A percentile compares a stretch with the other conserved stretches of the same genome.
These are phyloP conservation scores for Apophysomyces sp. DNA, from an alignment of 371 early-diverging fungal genomes.

Conservation along the genomic window DNA sequence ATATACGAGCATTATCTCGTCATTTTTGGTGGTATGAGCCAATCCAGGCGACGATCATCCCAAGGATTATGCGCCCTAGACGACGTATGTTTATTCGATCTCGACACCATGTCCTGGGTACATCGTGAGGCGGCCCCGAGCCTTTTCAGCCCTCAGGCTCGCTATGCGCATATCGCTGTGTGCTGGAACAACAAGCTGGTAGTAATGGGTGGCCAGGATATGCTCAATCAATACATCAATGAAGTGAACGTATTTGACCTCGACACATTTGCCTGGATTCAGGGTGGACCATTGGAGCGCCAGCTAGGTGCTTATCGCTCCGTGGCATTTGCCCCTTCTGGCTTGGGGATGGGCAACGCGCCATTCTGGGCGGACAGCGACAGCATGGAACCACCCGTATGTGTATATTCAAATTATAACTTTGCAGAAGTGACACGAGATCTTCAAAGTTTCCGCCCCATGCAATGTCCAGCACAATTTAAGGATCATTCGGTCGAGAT, in stretches of 20 bases:
- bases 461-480: conserved; percentile 22
- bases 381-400: conserved; percentile 29
- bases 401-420: conserved; percentile 81
- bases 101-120: conserved; percentile 55
- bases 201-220: conserved; percentile 75
- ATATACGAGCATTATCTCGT: conserved; percentile 56
- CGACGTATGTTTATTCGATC: conserved; percentile 67
- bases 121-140: conserved; percentile 44
- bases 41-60: conserved; percentile 13
- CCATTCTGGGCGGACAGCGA: conserved; percentile 22
- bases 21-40: conserved; percentile 70
- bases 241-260: conserved; percentile 72
- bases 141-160: conserved; percentile 54
- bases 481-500: conserved; percentile 65
- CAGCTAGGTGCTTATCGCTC: conserved; percentile 80
- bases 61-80: conserved; percentile 54
- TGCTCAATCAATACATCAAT: conserved; percentile 67
- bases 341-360: neutral
- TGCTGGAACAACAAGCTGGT: conserved; percentile 56
- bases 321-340: conserved; percentile 49
- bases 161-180: conserved; percentile 72
- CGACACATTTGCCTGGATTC: conserved; percentile 58
- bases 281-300: conserved; percentile 55
- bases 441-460: conserved; percentile 58
- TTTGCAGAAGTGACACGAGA: conserved; percentile 74